Conservation (phyloP, 768 basidiomycete genomes). For the Pleurotus platypus region DNA sequence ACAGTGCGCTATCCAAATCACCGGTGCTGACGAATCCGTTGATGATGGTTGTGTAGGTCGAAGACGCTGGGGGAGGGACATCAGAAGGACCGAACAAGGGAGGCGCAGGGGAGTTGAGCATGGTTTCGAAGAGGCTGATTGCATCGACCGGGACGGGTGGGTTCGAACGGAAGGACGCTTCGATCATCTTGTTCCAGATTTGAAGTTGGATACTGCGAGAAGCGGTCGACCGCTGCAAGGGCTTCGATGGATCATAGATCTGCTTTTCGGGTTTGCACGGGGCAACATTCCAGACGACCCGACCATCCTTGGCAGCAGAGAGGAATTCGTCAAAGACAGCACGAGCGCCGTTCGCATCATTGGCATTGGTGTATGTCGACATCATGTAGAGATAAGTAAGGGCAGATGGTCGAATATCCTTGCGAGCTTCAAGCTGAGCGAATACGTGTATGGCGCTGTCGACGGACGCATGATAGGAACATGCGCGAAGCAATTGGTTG, state of each 20-base stretch:
- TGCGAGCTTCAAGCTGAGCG: constrained; percentile 51
- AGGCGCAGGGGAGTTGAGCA: constrained; percentile 52
- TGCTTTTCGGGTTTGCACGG: background rate
- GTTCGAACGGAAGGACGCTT: constrained; percentile 64
- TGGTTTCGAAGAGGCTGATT: constrained; percentile 61
- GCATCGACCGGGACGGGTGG: constrained; percentile 50
- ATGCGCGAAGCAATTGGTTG: constrained; percentile 55
- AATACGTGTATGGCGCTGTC: constrained; percentile 64
- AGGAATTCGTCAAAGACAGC: constrained; percentile 64
- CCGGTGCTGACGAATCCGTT: constrained; percentile 58
- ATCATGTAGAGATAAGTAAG: constrained; percentile 54
- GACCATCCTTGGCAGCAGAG: constrained; percentile 33
- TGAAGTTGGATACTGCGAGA: constrained; percentile 35
- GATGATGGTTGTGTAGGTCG: constrained; percentile 64
- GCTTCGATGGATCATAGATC: constrained; percentile 11
- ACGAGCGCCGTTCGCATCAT: constrained; percentile 44
- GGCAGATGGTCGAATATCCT: constrained; percentile 27
- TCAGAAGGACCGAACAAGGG: constrained; percentile 32
- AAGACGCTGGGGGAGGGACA: constrained; percentile 53
- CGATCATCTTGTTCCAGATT: constrained; percentile 76
- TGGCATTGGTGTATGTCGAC: constrained; percentile 48
- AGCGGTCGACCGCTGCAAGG: constrained; percentile 3
- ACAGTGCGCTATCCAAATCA: constrained; percentile 59
- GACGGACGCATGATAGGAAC: constrained; percentile 52
- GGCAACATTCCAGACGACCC: constrained; percentile 25